Evolutionary conservation across 2,329 filamentous ascomycete species (phyloP), one percentile per base, ranked within the genome.

Genomic region (Penicillium italicum): DNA sequence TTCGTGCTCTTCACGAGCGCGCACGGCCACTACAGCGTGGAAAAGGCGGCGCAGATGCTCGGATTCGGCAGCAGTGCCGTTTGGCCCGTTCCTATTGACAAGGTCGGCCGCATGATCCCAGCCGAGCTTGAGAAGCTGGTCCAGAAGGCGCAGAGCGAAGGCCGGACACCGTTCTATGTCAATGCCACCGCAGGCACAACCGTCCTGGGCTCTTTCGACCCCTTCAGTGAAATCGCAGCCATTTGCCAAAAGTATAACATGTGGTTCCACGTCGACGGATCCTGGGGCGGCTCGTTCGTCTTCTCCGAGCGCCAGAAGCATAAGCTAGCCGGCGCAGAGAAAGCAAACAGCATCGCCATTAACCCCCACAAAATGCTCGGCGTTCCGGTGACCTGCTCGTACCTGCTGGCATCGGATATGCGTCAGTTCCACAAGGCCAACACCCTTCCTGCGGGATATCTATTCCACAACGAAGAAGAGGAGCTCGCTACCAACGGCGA

Each of bases 341-440:
- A 87, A 38, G 94, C 92, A 10, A 83, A 97, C 73, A 90, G 86
- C 14, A 79, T 97, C 37, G 90, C 91, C 2, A 83, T 96, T 52
- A 97, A 96, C 73, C 92, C 94, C 55, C 94, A 99, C 77, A 97
- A 97, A 77, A 97, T 97, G 94, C 83, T 97, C 69, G 90, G 90
- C 56, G 89, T 91, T 3, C 93, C 94, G 0, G 78, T 95, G 38
- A 96, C 92, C 0, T 97, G 92, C 76, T 92, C 88, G 0, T 97
- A 96, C 77, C 82, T 99, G 5, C 81, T 99, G 12, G 87, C 85
- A 0, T 82, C 83, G 2, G 92, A 97, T 70, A 75, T 95, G 69
- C 79, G 81, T 53, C 77, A 87, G 24, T 95, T 97, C 72, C 88
- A 94, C 72, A 78, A 76, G 44, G 91, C 91, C 12, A 96, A 96